Percentiles rank a stretch among this genome's conserved stretches.
phyloP scores from a whole-genome alignment of 2,329 filamentous ascomycete genomes.

The Escovopsis weberi region DNA sequence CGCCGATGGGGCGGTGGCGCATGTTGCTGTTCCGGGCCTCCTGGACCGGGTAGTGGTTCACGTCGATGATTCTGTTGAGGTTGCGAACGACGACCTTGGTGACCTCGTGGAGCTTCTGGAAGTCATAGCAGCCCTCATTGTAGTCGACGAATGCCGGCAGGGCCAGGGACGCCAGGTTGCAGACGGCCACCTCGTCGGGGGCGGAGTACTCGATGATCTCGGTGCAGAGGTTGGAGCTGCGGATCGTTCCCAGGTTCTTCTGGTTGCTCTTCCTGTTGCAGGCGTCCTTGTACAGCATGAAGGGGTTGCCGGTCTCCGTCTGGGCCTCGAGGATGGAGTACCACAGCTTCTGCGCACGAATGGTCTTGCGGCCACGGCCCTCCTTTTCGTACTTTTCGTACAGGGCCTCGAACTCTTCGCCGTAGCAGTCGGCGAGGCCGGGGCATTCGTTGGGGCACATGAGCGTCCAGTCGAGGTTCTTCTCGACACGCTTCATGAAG shows the following conservation, averaged over 20 bases:
- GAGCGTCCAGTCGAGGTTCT: conserved; percentile 91
- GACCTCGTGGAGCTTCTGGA: conserved; percentile 92
- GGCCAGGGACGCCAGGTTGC: conserved; percentile 90
- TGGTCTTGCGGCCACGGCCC: conserved; percentile 73
- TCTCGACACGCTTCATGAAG: conserved; percentile 99
- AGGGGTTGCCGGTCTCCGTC: conserved; percentile 97
- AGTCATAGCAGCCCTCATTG: conserved; percentile 74
- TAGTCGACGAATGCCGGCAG: conserved; percentile 86
- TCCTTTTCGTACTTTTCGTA: conserved; percentile 88
- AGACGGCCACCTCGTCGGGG: conserved; percentile 95
- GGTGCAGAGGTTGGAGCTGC: conserved; percentile 96
- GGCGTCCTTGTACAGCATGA: conserved; percentile 98
- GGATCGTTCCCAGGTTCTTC: conserved; percentile 97
- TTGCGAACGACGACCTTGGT: conserved; percentile 86
- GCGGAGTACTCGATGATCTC: conserved; percentile 97
- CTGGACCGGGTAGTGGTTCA: conserved; percentile 95
- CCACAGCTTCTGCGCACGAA: conserved; percentile 99
- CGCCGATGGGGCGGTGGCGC: conserved; percentile 87
- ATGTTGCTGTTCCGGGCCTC: conserved; percentile 95
- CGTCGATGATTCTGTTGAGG: conserved; percentile 94
- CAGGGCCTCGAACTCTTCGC: conserved; percentile 89
- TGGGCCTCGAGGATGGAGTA: conserved; percentile 96
- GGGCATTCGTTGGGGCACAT: conserved; percentile 98
- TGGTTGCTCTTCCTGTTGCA: conserved; percentile 99
- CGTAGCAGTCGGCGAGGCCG: conserved; percentile 89